Base-by-base conservation (phyloP, 345 rosid genomes). In the Linum lewisii region DNA sequence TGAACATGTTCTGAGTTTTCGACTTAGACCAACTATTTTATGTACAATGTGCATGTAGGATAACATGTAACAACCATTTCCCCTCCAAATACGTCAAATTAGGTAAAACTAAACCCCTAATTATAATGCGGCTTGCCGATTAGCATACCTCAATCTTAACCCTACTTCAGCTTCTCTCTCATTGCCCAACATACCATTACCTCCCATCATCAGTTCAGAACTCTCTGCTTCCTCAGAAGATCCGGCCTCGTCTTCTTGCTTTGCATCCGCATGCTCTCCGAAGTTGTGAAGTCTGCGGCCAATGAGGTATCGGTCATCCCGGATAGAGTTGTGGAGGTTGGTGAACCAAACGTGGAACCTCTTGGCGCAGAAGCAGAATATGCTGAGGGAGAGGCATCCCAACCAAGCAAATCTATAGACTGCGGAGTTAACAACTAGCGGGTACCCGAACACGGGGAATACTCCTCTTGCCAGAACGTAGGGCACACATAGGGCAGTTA, bases 391-490 rank as follows among this genome's bases (percentile, higher is more conserved):
- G 22, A 94, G 97, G 76, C 96, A 94, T 38, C 99, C 96, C 63
- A 94, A 64, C 99, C 99, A 94, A 0, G 99, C 97, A 16, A 87
- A 94, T 21, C 97, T 84, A 73, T 94, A 94, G 36, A 94, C 97
- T 0, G 96, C 95, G 0, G 99, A 94, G 72, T 87, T 94, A 59
- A 94, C 90, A 3, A 90, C 85, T 37, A 94, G 62, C 0, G 99
- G 97, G 76, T 87, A 90, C 51, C 99, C 99, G 4, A 94, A 76
- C 61, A 84, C 84, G 3, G 97, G 97, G 66, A 90, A 93, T 13
- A 93, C 85, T 21, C 99, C 99, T 78, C 96, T 81, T 26, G 96
- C 88, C 21, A 89, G 58, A 14, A 93, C 96, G 18, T 93, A 87
- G 9, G 99, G 97, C 49, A 93, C 88, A 7, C 99, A 93, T 24